Evolutionary conservation across 495 filamentous ascomycete genomes (phyloP).

Genomic region (Penicillium macrosclerotiorum): DNA sequence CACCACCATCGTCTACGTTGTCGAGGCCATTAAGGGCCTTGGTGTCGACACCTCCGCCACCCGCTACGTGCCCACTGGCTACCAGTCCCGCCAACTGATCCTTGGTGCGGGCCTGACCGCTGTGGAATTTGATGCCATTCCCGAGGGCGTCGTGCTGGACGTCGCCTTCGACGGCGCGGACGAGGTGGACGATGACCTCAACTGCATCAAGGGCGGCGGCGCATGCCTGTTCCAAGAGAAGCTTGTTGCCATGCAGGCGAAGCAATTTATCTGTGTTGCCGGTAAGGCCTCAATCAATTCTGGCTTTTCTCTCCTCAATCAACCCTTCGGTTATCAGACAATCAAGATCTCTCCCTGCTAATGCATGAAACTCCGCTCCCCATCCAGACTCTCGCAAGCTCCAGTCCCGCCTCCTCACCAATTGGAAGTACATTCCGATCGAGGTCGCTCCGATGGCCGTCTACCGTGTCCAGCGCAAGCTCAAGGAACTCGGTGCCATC

Average conservation of each 20-base stretch:
- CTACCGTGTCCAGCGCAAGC: constrained; percentile 62
- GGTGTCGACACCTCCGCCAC: constrained; percentile 59
- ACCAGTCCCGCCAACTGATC: constrained; percentile 84
- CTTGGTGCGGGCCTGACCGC: constrained; percentile 70
- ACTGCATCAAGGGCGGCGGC: constrained; percentile 96
- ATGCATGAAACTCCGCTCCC: too few species aligned
- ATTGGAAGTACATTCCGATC: constrained; percentile 84
- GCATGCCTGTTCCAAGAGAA: constrained; percentile 98
- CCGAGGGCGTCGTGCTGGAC: constrained; percentile 61
- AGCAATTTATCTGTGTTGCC: constrained; percentile 91
- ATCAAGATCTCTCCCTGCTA: too few species aligned
- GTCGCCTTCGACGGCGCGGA: constrained; percentile 95
- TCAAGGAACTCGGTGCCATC: constrained; percentile 67
- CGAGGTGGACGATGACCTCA: constrained; percentile 92
- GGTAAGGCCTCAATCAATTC: constrained; percentile 45
- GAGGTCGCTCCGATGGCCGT: constrained; percentile 86
- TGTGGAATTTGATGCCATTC: constrained; percentile 70
- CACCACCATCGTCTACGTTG: constrained; percentile 91
- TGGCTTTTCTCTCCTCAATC: neutral
- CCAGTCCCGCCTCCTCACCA: constrained; percentile 69
- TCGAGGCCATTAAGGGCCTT: constrained; percentile 83
- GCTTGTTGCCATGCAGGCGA: constrained; percentile 79
- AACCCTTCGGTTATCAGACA: too few species aligned
- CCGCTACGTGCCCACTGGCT: constrained; percentile 87
- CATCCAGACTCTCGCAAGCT: constrained; percentile 79